A percentile compares a stretch with the other conserved stretches of the same genome.
Evolutionary conservation across 73 alveolate species (phyloP).

Genomic region (Diophrys appendiculata): DNA sequence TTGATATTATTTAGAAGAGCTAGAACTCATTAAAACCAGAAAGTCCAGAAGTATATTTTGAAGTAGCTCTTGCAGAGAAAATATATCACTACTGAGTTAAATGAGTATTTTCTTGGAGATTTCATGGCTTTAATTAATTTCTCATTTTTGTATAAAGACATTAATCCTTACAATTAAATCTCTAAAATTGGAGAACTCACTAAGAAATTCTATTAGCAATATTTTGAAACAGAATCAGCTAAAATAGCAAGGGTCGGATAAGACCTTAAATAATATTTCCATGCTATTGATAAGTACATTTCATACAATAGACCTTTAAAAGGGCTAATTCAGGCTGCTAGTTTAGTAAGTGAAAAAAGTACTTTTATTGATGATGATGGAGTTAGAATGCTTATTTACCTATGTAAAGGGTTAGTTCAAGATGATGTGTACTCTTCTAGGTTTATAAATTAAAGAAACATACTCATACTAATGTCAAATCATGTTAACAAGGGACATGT

Average conservation of each 20-base stretch:
- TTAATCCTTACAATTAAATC: constrained; percentile 17
- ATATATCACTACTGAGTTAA: constrained; percentile 25
- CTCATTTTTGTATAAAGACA: constrained; percentile 30
- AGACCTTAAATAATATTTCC: not conserved
- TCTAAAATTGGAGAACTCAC: constrained; percentile 15
- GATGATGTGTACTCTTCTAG: not conserved
- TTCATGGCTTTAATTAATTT: constrained; percentile 30
- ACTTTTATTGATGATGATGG: not conserved
- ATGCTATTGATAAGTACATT: not conserved
- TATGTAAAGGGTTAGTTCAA: not conserved
- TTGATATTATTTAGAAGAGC: constrained; percentile 29
- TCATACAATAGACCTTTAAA: not conserved
- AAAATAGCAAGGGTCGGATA: constrained; percentile 21
- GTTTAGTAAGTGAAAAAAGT: not conserved
- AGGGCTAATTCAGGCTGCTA: not conserved
- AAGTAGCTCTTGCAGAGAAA: constrained; percentile 13
- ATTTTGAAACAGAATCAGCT: constrained; percentile 19
- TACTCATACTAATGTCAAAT: not conserved
- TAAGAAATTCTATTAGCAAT: constrained; percentile 24
- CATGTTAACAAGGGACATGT: not conserved
- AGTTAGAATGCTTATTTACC: not conserved
- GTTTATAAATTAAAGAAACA: not conserved
- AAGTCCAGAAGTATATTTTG: constrained; percentile 27
- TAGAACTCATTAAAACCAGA: constrained; percentile 33
- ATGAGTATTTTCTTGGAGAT: constrained; percentile 14